Evolutionary conservation across 2,329 filamentous ascomycete genomes (phyloP).

Genomic region (Talaromyces sp.): DNA sequence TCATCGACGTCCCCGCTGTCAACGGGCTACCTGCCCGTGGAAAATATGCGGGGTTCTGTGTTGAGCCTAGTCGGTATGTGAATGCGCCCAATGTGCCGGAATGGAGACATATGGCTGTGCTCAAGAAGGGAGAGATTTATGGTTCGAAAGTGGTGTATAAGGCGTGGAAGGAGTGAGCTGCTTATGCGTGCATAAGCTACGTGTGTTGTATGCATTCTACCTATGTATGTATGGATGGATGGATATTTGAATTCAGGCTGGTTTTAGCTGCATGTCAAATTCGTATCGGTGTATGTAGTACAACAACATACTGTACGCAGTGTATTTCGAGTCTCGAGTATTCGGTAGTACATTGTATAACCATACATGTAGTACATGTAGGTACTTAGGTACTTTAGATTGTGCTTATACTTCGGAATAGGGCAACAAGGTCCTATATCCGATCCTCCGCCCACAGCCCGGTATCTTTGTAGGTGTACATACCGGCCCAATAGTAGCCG

Average conservation of each 20-base stretch:
- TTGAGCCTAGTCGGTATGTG: slow-evolving; percentile 88
- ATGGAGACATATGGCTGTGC: slow-evolving; percentile 73
- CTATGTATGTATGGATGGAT: neutral
- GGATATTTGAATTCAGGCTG: neutral
- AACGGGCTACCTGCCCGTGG: slow-evolving; percentile 62
- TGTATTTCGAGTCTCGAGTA: neutral
- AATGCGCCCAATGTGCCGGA: slow-evolving; percentile 80
- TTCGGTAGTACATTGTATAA: neutral
- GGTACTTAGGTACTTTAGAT: neutral
- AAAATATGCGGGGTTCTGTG: slow-evolving; percentile 76
- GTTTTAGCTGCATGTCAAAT: neutral
- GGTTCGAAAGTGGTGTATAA: slow-evolving; percentile 80
- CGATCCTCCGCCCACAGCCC: neutral
- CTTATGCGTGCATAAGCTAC: slow-evolving; percentile 27
- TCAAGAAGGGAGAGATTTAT: slow-evolving; percentile 83
- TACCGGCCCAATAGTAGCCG: neutral
- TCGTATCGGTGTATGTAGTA: neutral
- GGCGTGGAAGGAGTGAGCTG: slow-evolving; percentile 67
- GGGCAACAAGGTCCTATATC: neutral
- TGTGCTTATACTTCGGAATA: neutral
- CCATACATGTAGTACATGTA: neutral
- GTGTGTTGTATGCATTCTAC: neutral
- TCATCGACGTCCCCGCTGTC: slow-evolving; percentile 70
- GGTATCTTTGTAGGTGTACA: neutral
- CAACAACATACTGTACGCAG: neutral